Percentiles rank a stretch among this genome's conserved stretches.
Evolutionary conservation across 257 asterid genomes (phyloP).

Genomic region (Solanum virginianum): DNA sequence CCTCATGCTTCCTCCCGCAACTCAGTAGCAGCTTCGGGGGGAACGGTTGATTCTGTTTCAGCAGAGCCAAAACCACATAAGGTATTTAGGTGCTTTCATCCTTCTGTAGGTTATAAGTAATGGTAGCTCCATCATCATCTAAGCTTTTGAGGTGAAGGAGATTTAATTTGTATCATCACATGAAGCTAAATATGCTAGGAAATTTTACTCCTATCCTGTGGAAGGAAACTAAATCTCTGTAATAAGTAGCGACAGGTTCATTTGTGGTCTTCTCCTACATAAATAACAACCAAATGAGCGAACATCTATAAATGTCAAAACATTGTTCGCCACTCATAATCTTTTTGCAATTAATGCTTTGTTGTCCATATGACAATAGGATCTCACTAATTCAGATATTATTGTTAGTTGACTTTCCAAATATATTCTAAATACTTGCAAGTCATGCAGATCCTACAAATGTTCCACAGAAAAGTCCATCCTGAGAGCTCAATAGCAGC

Average conservation of each 20-base stretch:
- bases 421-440: neutral
- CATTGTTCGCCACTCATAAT: neutral
- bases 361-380: neutral
- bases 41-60: constrained; percentile 32
- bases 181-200: neutral
- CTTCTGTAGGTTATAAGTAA: neutral
- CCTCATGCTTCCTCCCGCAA: constrained; percentile 31
- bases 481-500: constrained; percentile 51
- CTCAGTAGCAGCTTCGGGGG: constrained; percentile 32
- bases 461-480: constrained; percentile 89
- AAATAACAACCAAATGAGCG: neutral
- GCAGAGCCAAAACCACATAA: constrained; percentile 61
- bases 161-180: neutral
- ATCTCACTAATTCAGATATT: neutral
- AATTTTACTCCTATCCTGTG: neutral
- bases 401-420: neutral
- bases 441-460: constrained; percentile 64
- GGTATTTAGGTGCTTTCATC: constrained; percentile 15
- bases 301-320: neutral
- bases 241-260: neutral
- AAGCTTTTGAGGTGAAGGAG: neutral
- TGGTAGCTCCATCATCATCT: neutral
- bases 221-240: neutral
- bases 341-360: neutral
- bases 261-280: neutral